Evolutionary conservation across 371 early-diverging fungal species (phyloP).

Genomic region (Mortierella sp.): DNA sequence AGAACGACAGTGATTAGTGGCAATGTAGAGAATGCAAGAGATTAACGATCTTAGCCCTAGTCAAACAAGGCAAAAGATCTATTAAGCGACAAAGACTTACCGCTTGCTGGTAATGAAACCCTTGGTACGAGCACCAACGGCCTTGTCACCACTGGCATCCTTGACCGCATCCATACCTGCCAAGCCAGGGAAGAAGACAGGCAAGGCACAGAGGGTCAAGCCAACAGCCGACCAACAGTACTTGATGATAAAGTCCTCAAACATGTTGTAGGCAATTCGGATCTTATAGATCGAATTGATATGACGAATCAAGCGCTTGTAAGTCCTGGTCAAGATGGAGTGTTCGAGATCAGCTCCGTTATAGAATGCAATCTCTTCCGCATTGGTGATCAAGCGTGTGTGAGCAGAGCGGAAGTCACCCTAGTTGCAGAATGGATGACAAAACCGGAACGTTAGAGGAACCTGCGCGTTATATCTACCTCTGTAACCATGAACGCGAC

Average conservation of each 20-base stretch:
- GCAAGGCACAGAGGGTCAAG: conserved; percentile 79
- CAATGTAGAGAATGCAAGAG: background rate
- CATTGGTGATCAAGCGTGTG: conserved; percentile 86
- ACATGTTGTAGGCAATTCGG: conserved; percentile 87
- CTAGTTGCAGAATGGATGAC: conserved; percentile 21
- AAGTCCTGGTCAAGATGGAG: conserved; percentile 76
- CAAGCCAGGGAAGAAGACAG: conserved; percentile 80
- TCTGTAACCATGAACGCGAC: too few species aligned
- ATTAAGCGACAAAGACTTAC: conserved; percentile 39
- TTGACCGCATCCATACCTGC: conserved; percentile 53
- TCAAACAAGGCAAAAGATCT: background rate
- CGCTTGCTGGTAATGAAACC: conserved; percentile 93
- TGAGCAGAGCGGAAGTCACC: conserved; percentile 91
- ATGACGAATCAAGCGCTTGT: conserved; percentile 76
- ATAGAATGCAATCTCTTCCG: conserved; percentile 91
- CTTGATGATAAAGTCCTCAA: conserved; percentile 92
- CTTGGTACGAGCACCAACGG: conserved; percentile 77
- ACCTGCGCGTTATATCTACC: background rate
- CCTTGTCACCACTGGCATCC: conserved; percentile 55
- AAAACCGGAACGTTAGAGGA: background rate
- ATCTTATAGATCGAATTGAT: conserved; percentile 83
- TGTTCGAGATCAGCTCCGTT: conserved; percentile 82
- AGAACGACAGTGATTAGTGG: background rate
- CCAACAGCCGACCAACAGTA: conserved; percentile 81
- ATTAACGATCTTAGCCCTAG: background rate